These are phyloP conservation scores for Truncatella angustata DNA, from an alignment of 2,329 filamentous ascomycete species.

Conservation along the genomic window DNA sequence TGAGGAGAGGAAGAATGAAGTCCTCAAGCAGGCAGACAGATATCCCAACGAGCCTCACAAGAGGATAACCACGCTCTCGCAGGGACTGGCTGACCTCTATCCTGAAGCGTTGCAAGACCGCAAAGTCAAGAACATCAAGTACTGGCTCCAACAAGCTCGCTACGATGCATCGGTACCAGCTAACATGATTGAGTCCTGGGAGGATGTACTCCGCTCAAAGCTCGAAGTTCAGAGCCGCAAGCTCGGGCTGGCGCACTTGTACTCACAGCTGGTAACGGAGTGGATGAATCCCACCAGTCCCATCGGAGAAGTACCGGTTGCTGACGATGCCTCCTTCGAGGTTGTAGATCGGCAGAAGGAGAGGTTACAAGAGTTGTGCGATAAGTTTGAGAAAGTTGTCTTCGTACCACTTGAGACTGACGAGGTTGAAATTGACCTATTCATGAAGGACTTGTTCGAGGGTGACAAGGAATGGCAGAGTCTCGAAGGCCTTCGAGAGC, in stretches of 20 bases:
- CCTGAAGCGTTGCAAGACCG: conserved; percentile 3
- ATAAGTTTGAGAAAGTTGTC: conserved; percentile 37
- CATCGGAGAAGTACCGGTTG: conserved; percentile 8
- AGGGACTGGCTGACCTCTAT: conserved; percentile 13
- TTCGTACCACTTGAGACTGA: conserved; percentile 34
- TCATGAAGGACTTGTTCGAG: conserved; percentile 29
- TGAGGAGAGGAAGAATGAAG: conserved; percentile 14
- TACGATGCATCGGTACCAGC: conserved; percentile 34
- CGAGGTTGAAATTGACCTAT: conserved; percentile 26
- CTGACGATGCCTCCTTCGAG: conserved; percentile 25
- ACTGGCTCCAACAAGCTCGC: conserved; percentile 32
- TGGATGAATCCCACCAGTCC: conserved; percentile 32
- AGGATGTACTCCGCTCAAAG: conserved; percentile 27
- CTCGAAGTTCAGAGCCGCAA: conserved; percentile 35
- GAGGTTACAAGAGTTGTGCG: conserved; percentile 32
- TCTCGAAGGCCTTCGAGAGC: conserved; percentile 16
- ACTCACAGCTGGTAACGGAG: conserved; percentile 36
- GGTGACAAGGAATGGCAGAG: conserved; percentile 23
- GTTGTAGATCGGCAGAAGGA: conserved; percentile 34
- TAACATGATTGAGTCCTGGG: conserved; percentile 30
- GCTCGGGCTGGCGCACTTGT: conserved; percentile 30
- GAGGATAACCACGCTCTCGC: conserved; percentile 13
- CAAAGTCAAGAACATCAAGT: conserved; percentile 28
- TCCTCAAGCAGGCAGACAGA: conserved; percentile 10
- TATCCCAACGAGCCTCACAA: conserved; percentile 11